Evolutionary conservation across 805 yeast genomes (phyloP), one percentile per base, ranked within the genome.

Genomic region (Lachancea nothofagi): DNA sequence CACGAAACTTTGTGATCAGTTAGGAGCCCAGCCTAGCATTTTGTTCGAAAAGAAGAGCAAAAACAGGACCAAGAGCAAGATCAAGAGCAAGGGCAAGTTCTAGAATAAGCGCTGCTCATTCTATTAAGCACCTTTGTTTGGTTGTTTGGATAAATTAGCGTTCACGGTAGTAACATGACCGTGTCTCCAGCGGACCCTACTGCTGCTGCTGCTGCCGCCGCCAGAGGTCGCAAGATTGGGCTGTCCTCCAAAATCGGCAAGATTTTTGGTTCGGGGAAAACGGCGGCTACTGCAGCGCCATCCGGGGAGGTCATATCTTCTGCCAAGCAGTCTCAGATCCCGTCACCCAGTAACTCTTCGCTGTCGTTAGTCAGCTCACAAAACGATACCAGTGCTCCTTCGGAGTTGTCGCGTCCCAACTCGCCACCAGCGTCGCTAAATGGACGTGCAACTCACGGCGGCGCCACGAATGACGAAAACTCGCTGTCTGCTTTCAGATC

Each of bases 61-160:
- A 17, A 29, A 14, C 31, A 29, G 33, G 20, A 8, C 7, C 17
- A 14, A 20, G 20, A 29, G 33, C 33, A 29, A 19, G 12, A 15
- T 8, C 31, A 28, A 28, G 12, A 12, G 26, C 89, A 97, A 28
- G 19, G 12, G 31, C 31, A n/a, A 28, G 19, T 14, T 28, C 31
- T 19, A 28, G n/a, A n/a, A n/a, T n/a, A n/a, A n/a, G n/a, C n/a
- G n/a, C n/a, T n/a, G n/a, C n/a, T n/a, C n/a, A n/a, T n/a, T n/a
- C n/a, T n/a, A n/a, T n/a, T n/a, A n/a, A n/a, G n/a, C n/a, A n/a
- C n/a, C 15, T 5, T 17, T 15, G 21, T 31, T 21, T 36, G 10
- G 33, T 15, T 20, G 39, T 18, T 4, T 17, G 36, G 18, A n/a
- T 24, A 15, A 10, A 7, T n/a, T 15, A 9, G 8, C 12, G 17